These are phyloP conservation scores for Ophiostoma ulmi DNA, from an alignment of 2,329 filamentous ascomycete species.

Conservation along the genomic window DNA sequence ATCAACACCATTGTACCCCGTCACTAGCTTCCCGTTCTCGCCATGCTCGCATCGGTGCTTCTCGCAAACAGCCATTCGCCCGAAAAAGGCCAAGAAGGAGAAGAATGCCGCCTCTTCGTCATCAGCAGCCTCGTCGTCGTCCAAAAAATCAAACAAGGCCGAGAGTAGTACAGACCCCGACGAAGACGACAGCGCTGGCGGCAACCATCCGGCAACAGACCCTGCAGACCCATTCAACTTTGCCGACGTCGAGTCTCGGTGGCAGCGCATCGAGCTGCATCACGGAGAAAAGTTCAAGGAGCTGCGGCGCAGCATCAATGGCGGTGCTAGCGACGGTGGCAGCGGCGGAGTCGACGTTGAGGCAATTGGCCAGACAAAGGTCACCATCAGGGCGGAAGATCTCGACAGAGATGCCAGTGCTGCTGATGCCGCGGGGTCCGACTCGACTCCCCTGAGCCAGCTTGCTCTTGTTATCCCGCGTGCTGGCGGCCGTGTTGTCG, in stretches of 20 bases:
- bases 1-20: background rate
- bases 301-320: constrained; percentile 24
- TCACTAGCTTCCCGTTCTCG: background rate
- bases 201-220: constrained; percentile 23
- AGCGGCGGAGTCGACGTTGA: constrained; percentile 27
- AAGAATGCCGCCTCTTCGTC: constrained; percentile 14
- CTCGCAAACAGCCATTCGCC: constrained; percentile 20
- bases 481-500: constrained; percentile 27
- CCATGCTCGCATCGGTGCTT: constrained; percentile 19
- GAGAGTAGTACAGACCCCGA: constrained; percentile 10
- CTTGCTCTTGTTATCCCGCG: constrained; percentile 29
- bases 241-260: constrained; percentile 28
- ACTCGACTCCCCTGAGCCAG: constrained; percentile 25
- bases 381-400: constrained; percentile 17
- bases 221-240: constrained; percentile 25
- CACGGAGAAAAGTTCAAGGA: constrained; percentile 28
- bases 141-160: background rate
- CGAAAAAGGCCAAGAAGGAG: constrained; percentile 28
- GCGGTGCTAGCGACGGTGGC: constrained; percentile 17
- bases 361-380: constrained; percentile 26
- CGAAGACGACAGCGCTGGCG: constrained; percentile 18
- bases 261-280: constrained; percentile 26
- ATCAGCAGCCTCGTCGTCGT: background rate
- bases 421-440: background rate
- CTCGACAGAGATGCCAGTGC: background rate